Evolutionary conservation across 176 grass and related monocot genomes (phyloP), one percentile per base, ranked within the genome.

Genomic region (Areca catechu): DNA sequence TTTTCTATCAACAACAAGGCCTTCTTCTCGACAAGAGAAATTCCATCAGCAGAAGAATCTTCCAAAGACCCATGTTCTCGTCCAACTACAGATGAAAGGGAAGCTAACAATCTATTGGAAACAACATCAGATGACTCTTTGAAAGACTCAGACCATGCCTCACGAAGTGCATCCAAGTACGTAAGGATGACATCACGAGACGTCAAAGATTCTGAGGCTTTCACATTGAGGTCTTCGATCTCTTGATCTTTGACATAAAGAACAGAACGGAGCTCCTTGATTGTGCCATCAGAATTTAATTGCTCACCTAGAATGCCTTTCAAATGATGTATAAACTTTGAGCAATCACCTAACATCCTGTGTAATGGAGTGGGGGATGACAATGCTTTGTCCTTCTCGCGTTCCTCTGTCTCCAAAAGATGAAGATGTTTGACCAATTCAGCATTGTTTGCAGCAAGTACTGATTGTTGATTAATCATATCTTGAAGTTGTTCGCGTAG

Each of bases 281-380:
- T n/a, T 60, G 19, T 60, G 24, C 17, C 20, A 7, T 61, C 25
- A 51, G n/a, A 53, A 71, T 70, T 55, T 20, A 52, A 12, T 37
- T 54, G 56, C 54, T 82, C 72, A 54, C 20, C 30, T 7, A 50
- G 23, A 28, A 67, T 60, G 28, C 63, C 78, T 72, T 82, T 85
- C 60, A 91, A 77, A 69, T 88, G 56, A 69, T 79, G 69, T 10
- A 79, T 69, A 49, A 85, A 72, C 67, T 77, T 88, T 19, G 80
- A 85, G 68, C 93, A 97, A 79, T 91, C 93, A 48, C 81, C 69
- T 67, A 97, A 66, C 87, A 97, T 78, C 1, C 50, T 74, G 66
- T 91, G 80, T 52, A 97, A 66, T 0, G 25, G 80, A 20, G 68
- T 71, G 1, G 50, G 73, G 0, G 71, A 77, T 28, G 65, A 61